A percentile compares a stretch with the other conserved stretches of the same genome.
Conservation (phyloP, 2,329 filamentous ascomycete species). For the Monilinia polystroma region DNA sequence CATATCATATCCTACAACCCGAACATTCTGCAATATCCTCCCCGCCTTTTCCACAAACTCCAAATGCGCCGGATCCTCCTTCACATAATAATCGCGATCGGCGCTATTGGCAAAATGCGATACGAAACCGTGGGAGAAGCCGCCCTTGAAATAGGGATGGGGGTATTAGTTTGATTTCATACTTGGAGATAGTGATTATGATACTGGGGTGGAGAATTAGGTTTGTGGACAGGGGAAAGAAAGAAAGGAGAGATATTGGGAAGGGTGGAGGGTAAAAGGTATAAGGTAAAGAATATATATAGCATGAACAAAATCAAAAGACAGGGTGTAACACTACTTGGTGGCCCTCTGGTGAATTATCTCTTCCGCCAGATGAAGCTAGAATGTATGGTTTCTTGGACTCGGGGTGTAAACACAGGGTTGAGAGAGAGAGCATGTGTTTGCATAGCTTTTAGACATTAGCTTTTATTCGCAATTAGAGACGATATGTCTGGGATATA, state of each 20-base stretch:
- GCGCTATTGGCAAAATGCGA: slow-evolving; percentile 61
- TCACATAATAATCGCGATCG: slow-evolving; percentile 68
- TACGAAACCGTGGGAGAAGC: slow-evolving; percentile 68
- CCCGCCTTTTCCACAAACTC: slow-evolving; percentile 55
- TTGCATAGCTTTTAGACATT: slow-evolving; percentile 49
- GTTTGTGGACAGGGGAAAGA: background rate
- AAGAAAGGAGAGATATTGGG: background rate
- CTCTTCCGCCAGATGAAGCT: slow-evolving; percentile 55
- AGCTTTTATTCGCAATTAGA: background rate
- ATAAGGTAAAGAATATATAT: too few relatives aligned
- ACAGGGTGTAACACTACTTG: slow-evolving; percentile 48
- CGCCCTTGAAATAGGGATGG: slow-evolving; percentile 46
- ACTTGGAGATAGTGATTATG: too few relatives aligned
- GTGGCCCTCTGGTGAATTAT: slow-evolving; percentile 61
- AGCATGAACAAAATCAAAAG: background rate
- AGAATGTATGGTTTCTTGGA: slow-evolving; percentile 61
- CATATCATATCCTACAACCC: slow-evolving; percentile 60
- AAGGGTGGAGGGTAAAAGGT: background rate
- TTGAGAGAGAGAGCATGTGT: slow-evolving; percentile 56
- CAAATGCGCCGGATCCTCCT: slow-evolving; percentile 62
- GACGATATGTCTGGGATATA: background rate
- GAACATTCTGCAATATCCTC: slow-evolving; percentile 51
- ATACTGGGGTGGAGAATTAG: background rate
- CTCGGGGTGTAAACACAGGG: slow-evolving; percentile 59
- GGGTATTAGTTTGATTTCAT: background rate